These are phyloP conservation scores for Epichloe bromicola DNA, from an alignment of 2,329 filamentous ascomycete genomes.

Conservation along the genomic window DNA sequence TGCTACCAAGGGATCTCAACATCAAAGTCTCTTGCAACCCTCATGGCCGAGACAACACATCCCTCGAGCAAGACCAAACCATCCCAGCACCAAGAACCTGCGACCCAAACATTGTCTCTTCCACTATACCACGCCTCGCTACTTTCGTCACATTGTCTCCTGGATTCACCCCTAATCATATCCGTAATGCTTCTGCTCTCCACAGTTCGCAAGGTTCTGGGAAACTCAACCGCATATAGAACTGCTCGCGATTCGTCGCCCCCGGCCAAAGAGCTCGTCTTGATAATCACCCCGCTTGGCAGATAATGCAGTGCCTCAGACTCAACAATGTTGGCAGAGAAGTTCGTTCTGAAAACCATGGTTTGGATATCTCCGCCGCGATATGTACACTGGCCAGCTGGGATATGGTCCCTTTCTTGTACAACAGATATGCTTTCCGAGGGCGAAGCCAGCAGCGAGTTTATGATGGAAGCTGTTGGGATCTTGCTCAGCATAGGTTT, in stretches of 20 bases:
- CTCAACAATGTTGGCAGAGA: conserved; percentile 14
- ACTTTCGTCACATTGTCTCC: too few species aligned
- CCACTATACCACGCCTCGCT: conserved; percentile 36
- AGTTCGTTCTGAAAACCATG: conserved; percentile 23
- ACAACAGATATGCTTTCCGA: conserved; percentile 4
- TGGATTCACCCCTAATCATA: conserved; percentile 16
- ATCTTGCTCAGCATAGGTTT: conserved; percentile 24
- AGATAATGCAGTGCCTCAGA: conserved; percentile 42
- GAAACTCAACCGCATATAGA: conserved; percentile 35
- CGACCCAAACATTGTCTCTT: conserved; percentile 38
- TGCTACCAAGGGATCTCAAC: conserved; percentile 17
- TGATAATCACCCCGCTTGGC: conserved; percentile 37
- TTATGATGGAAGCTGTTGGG: conserved; percentile 34
- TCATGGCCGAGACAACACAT: conserved; percentile 45
- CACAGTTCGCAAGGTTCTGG: conserved; percentile 36
- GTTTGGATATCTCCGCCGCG: conserved; percentile 17
- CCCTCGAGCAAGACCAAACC: conserved; percentile 51
- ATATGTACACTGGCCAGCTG: conserved; percentile 14
- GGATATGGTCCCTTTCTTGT: background rate
- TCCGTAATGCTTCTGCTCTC: conserved; percentile 34
- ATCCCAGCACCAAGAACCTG: conserved; percentile 52
- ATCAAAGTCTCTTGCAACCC: conserved; percentile 37
- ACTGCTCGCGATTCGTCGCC: conserved; percentile 24
- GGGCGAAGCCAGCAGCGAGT: conserved; percentile 25
- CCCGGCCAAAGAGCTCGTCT: conserved; percentile 32